Conservation (phyloP, 2,329 filamentous ascomycete species). For the Apiospora arundinis region DNA sequence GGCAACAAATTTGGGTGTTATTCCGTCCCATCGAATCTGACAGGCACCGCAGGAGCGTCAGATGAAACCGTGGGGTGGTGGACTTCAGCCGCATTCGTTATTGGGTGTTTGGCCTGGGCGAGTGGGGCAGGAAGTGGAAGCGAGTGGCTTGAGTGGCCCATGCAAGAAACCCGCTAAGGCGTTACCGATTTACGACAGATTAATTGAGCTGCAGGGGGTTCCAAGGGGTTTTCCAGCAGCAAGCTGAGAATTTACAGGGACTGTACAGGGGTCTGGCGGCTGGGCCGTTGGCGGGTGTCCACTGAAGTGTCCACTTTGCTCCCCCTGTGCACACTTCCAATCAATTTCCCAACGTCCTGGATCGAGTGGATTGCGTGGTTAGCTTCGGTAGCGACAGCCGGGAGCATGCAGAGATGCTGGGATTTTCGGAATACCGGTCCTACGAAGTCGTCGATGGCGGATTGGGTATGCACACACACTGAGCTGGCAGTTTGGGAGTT, state of each 20-base stretch:
- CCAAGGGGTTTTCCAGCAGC: too few relatives aligned
- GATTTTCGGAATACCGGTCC: slow-evolving; percentile 7
- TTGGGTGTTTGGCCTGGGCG: too few relatives aligned
- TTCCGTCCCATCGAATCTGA: background rate
- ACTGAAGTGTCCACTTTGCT: background rate
- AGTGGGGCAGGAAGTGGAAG: too few relatives aligned
- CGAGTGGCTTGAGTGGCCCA: background rate
- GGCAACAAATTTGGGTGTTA: background rate
- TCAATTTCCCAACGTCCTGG: slow-evolving; percentile 7
- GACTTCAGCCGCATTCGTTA: background rate
- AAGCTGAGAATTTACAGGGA: background rate
- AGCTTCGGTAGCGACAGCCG: slow-evolving; percentile 11
- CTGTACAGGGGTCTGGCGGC: background rate
- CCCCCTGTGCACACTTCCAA: background rate
- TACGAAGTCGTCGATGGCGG: background rate
- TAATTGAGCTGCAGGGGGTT: background rate
- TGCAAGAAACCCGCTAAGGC: background rate
- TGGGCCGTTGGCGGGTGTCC: background rate
- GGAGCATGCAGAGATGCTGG: background rate
- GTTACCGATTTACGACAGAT: slow-evolving; percentile 13
- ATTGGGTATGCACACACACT: too few relatives aligned
- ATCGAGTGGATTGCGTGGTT: background rate
- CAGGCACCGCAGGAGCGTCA: background rate
- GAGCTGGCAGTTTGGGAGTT: background rate
- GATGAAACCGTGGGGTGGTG: slow-evolving; percentile 12